Conservation (phyloP, 208 protist species). For the Crithidia brevicula region DNA sequence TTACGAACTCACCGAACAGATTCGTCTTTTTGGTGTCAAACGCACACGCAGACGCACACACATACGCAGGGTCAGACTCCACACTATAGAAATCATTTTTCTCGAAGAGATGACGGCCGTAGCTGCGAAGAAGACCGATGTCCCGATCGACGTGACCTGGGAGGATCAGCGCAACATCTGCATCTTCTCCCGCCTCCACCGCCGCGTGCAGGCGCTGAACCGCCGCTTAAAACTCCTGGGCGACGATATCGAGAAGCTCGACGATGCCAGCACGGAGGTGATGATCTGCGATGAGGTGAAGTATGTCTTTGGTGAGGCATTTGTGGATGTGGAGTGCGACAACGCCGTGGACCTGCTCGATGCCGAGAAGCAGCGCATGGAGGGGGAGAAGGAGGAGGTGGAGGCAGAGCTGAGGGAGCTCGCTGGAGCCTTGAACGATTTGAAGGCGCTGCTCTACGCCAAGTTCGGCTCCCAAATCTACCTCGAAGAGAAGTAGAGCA, state of each 20-base stretch:
- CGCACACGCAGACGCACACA: too few species aligned
- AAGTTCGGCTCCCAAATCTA: constrained; percentile 92
- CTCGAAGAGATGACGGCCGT: constrained; percentile 14
- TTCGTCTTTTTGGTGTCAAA: too few species aligned
- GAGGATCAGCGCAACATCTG: constrained; percentile 91
- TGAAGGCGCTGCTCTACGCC: constrained; percentile 90
- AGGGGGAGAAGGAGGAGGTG: constrained; percentile 52
- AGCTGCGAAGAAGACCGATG: constrained; percentile 45
- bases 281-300: constrained; percentile 78
- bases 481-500: constrained; percentile 80
- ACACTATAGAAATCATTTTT: background rate
- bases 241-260: constrained; percentile 79
- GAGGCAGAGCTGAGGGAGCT: constrained; percentile 62
- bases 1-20: too few species aligned
- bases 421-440: constrained; percentile 52
- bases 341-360: constrained; percentile 65
- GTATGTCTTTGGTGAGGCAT: constrained; percentile 89
- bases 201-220: constrained; percentile 64
- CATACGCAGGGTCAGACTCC: too few species aligned
- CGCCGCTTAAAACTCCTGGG: constrained; percentile 42
- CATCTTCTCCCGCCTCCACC: constrained; percentile 81
- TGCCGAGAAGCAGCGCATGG: constrained; percentile 51
- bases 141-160: constrained; percentile 82
- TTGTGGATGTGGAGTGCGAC: constrained; percentile 77
- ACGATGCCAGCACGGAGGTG: constrained; percentile 52